Conservation (phyloP, 495 filamentous ascomycete genomes). For the Podospora australis region DNA sequence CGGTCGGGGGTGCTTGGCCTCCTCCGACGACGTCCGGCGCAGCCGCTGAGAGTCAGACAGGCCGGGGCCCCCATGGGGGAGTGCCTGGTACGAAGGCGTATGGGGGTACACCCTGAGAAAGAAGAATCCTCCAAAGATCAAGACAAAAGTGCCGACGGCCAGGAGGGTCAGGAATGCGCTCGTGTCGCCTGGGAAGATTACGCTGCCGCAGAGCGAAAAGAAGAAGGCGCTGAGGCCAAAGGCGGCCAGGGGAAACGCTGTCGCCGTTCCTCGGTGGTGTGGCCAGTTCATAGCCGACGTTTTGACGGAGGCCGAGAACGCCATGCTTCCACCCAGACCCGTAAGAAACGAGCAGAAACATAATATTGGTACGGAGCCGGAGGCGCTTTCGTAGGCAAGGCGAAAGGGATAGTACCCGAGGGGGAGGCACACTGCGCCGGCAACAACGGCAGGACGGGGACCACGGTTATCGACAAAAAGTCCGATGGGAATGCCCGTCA, state of each 20-base stretch:
- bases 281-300: constrained; percentile 90
- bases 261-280: constrained; percentile 83
- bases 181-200: constrained; percentile 81
- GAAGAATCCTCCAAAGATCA: constrained; percentile 69
- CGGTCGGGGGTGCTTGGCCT: too few species aligned
- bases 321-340: constrained; percentile 78
- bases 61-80: constrained; percentile 44
- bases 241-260: constrained; percentile 83
- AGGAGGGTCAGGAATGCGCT: constrained; percentile 73
- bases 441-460: constrained; percentile 66
- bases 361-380: constrained; percentile 60
- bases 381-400: constrained; percentile 53
- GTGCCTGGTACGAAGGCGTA: constrained; percentile 54
- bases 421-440: constrained; percentile 64
- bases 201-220: constrained; percentile 70
- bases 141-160: constrained; percentile 66
- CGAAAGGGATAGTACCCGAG: constrained; percentile 79
- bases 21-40: constrained; percentile 55
- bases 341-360: constrained; percentile 80
- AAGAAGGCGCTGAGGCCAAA: constrained; percentile 96
- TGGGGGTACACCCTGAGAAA: constrained; percentile 74
- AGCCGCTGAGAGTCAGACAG: constrained; percentile 55
- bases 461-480: constrained; percentile 80
- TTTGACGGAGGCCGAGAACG: constrained; percentile 83
- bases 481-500: constrained; percentile 81